Base-by-base conservation (phyloP, 2,329 filamentous ascomycete genomes). In the Epichloe baconii region DNA sequence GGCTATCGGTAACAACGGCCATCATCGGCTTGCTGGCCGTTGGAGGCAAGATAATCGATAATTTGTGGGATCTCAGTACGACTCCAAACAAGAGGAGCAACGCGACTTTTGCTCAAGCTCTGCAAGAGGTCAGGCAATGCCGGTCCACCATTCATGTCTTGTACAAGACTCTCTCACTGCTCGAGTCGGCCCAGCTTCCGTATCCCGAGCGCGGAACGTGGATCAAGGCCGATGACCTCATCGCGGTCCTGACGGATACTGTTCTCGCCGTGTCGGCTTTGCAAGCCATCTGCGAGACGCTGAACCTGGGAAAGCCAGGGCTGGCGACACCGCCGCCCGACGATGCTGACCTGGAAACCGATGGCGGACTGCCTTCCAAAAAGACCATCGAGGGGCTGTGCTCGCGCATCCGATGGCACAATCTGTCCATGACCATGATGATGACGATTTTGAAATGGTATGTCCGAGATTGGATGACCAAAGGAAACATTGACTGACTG, bases 381-480 rank as follows among this genome's bases (percentile, higher is more conserved):
- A 61, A 62, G 55, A 55, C 56, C 34, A 57, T 65, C 31, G 59
- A 53, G 26, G 57, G 58, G 5, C 55, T 68, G 4, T 67, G 61
- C 45, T 60, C 63, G 2, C 59, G 66, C 5, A 61, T 68, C 8
- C 61, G 63, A 34, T 68, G 64, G 64, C 66, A 68, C 56, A 66
- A 65, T 45, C 56, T 68, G 19, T 67, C 66, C n/a, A 66, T 68
- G 57, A 65, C 64, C 15, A 65, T 68, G 61, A 66, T 68, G 60
- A 66, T 65, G 59, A 68, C 66, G 4, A 65, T 68, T 42, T 56
- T 68, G 19, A 67, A 68, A 56, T 68, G 66, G 66, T 68, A 57
- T 57, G 62, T 55, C 34, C 35, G 17, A 34, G 31, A 31, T 31
- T 50, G 41, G 19, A 11, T 31, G 15, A 36, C 45, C 34, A 26